These are phyloP conservation scores for Endogone sp. DNA, from an alignment of 192 early-diverging fungal genomes.

Conservation along the genomic window DNA sequence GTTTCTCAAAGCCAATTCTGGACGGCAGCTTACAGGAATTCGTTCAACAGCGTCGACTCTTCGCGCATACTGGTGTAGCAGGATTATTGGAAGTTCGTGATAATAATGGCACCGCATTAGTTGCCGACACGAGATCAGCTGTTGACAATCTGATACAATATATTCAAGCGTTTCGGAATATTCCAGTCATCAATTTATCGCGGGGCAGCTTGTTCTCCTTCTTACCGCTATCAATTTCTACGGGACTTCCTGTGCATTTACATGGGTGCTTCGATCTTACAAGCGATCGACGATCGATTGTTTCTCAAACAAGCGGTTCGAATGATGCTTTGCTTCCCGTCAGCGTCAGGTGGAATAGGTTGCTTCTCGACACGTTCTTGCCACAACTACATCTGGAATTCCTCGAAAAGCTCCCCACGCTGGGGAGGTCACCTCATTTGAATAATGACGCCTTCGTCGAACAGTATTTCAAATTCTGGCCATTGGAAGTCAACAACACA, in stretches of 20 bases:
- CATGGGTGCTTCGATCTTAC: slow-evolving; percentile 32
- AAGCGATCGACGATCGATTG: slow-evolving; percentile 10
- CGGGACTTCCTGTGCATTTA: slow-evolving; percentile 25
- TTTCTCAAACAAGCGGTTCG: not conserved
- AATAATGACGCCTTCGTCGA: not conserved
- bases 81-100: not conserved
- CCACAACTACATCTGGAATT: not conserved
- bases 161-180: too few species aligned
- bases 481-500: not conserved
- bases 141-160: too few species aligned
- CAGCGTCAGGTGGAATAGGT: not conserved
- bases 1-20: not conserved
- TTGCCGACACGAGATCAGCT: too few species aligned
- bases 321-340: not conserved
- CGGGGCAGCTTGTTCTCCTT: slow-evolving; percentile 18
- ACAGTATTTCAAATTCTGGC: not conserved
- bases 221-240: slow-evolving; percentile 26
- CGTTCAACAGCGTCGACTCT: not conserved
- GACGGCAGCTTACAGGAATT: not conserved
- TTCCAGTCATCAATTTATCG: too few species aligned
- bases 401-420: not conserved
- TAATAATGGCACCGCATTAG: too few species aligned
- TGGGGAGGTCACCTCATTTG: not conserved
- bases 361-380: not conserved
- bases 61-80: not conserved